Evolutionary conservation across 176 grass and related monocot species (phyloP).

Genomic region (Triticum turgidum): DNA sequence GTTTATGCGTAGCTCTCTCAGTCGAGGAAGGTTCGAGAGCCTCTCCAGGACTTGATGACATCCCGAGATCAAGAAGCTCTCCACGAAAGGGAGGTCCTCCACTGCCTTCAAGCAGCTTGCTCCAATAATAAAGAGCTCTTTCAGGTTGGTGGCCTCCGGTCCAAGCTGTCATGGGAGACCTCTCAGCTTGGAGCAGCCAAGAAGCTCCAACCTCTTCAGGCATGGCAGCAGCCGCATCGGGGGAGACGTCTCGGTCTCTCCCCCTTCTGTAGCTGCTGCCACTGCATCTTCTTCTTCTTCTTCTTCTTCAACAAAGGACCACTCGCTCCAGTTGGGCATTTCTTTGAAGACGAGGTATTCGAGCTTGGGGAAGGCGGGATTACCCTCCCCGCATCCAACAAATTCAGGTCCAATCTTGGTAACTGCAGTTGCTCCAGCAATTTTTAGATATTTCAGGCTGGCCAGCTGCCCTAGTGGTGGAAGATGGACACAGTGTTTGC

Average conservation of each 20-base stretch:
- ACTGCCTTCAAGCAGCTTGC: not conserved
- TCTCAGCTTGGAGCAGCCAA: not conserved
- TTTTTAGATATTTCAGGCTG: not conserved
- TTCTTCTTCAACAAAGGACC: not conserved
- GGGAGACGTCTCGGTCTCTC: not conserved
- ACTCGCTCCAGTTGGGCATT: not conserved
- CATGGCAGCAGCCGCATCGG: not conserved
- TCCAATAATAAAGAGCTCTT: rapidly evolving
- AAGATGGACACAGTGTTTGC: not conserved
- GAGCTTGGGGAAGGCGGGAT: not conserved
- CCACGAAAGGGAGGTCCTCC: not conserved
- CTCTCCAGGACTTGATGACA: not conserved
- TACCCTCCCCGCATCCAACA: not conserved
- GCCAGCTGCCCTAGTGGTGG: not conserved
- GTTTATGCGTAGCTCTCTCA: not conserved
- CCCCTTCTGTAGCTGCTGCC: not conserved
- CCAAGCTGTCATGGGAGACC: not conserved
- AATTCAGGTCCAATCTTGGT: not conserved
- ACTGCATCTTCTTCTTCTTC: not conserved
- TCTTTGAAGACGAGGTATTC: not conserved
- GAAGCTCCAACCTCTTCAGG: not conserved
- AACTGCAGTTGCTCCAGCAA: not conserved
- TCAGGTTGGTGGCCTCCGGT: not conserved
- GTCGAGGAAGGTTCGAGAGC: not conserved
- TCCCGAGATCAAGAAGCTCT: rapidly evolving